A percentile compares a stretch with the other conserved stretches of the same genome.
These are phyloP conservation scores for Marchantia paleacea DNA, from an alignment of 225 moss, liverwort and hornwort species.

Conservation along the genomic window DNA sequence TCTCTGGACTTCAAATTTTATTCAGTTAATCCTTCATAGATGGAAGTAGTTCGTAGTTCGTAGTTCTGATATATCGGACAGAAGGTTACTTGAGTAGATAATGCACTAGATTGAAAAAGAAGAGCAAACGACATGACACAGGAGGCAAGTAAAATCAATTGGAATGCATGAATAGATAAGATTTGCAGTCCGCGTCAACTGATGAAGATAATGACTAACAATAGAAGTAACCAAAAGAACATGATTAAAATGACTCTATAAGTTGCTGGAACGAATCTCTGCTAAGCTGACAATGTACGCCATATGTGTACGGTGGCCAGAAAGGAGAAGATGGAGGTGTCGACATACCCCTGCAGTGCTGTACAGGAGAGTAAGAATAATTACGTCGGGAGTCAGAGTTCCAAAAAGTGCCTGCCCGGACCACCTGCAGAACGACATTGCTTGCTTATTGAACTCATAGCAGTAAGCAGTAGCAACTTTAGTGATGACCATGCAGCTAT, in stretches of 20 bases:
- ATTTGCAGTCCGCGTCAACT: too few species aligned
- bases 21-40: neutral
- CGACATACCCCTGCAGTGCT: constrained; percentile 86
- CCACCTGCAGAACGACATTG: constrained; percentile 60
- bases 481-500: neutral
- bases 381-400: constrained; percentile 79
- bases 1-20: neutral
- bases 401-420: constrained; percentile 91
- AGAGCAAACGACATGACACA: neutral
- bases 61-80: too few species aligned
- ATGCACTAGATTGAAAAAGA: too few species aligned
- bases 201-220: too few species aligned
- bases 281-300: neutral
- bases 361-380: constrained; percentile 85
- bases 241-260: neutral
- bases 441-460: neutral
- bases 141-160: neutral
- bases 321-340: neutral
- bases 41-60: neutral
- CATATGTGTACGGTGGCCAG: neutral
- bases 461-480: neutral
- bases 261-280: neutral
- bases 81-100: too few species aligned
- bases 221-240: too few species aligned
- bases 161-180: too few species aligned